phyloP scores from a whole-genome alignment of 208 protist species.

The Herpetomonas samuelpessoai region DNA sequence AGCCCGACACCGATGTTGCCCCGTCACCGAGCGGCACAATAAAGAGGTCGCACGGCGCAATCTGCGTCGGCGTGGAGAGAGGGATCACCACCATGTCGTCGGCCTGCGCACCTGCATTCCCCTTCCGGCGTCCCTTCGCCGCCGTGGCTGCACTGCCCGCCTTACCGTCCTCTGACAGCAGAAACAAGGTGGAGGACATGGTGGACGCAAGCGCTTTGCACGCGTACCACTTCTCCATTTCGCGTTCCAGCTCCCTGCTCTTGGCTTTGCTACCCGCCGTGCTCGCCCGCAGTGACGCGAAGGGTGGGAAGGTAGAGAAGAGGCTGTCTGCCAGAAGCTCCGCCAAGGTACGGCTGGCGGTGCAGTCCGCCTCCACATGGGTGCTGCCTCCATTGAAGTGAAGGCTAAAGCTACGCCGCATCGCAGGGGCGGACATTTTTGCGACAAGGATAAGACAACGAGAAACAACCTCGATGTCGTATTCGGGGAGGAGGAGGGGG shows the following conservation, averaged over 20 bases:
- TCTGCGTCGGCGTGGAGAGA: not conserved
- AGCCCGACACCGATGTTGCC: too few species aligned
- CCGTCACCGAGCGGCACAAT: not conserved
- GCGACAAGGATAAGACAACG: too few species aligned
- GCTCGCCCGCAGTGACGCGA: not conserved
- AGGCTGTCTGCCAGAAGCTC: constrained; percentile 11
- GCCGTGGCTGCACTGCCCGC: not conserved
- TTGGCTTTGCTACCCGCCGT: not conserved
- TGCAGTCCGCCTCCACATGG: constrained; percentile 11
- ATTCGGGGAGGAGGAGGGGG: too few species aligned
- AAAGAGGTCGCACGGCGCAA: constrained; percentile 10
- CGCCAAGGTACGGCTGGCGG: constrained; percentile 7
- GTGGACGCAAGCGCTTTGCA: constrained; percentile 1
- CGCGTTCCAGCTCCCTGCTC: not conserved
- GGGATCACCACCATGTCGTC: not conserved
- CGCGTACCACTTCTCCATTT: constrained; percentile 4
- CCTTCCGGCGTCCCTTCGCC: not conserved
- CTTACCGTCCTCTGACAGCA: too few species aligned
- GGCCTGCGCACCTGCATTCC: not conserved
- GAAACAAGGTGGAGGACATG: not conserved
- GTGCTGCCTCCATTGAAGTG: constrained; percentile 19
- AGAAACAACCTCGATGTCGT: too few species aligned
- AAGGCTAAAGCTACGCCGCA: constrained; percentile 6
- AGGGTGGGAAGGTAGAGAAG: constrained; percentile 1
- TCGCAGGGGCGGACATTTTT: not conserved